These are phyloP conservation scores for Suillus clintonianus DNA, from an alignment of 768 basidiomycete genomes.

Conservation along the genomic window DNA sequence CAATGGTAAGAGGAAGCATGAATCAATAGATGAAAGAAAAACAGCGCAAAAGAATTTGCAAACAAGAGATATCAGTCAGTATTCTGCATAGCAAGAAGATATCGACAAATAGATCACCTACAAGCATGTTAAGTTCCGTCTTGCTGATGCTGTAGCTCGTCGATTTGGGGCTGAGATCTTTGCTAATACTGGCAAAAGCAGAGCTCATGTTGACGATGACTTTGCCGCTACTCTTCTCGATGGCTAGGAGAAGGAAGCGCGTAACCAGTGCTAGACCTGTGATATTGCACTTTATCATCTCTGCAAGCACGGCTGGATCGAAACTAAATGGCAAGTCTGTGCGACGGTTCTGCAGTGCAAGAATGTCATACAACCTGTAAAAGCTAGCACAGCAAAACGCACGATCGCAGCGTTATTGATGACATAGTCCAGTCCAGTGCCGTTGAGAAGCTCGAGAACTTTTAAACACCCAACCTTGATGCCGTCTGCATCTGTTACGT, in stretches of 20 bases:
- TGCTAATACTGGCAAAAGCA: slow-evolving; percentile 33
- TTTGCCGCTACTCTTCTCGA: slow-evolving; percentile 33
- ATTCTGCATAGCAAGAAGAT: slow-evolving; percentile 4
- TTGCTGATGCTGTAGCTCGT: slow-evolving; percentile 18
- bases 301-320: slow-evolving; percentile 13
- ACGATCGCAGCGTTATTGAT: slow-evolving; percentile 43
- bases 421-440: slow-evolving; percentile 35
- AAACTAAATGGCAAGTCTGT: slow-evolving; percentile 30
- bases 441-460: slow-evolving; percentile 26
- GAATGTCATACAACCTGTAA: not conserved
- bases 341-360: slow-evolving; percentile 17
- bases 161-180: slow-evolving; percentile 3
- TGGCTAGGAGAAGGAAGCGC: slow-evolving; percentile 34
- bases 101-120: slow-evolving; percentile 16
- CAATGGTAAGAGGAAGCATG: not conserved
- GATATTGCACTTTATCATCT: slow-evolving; percentile 31
- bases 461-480: slow-evolving; percentile 25
- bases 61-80: not conserved
- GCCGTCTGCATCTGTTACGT: slow-evolving; percentile 26
- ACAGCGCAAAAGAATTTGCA: not conserved
- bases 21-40: not conserved
- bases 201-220: slow-evolving; percentile 38
- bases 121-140: slow-evolving; percentile 14
- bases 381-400: slow-evolving; percentile 13
- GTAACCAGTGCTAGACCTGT: slow-evolving; percentile 36